These are phyloP conservation scores for Viridothelium virens DNA, from an alignment of 495 filamentous ascomycete genomes.

Conservation along the genomic window DNA sequence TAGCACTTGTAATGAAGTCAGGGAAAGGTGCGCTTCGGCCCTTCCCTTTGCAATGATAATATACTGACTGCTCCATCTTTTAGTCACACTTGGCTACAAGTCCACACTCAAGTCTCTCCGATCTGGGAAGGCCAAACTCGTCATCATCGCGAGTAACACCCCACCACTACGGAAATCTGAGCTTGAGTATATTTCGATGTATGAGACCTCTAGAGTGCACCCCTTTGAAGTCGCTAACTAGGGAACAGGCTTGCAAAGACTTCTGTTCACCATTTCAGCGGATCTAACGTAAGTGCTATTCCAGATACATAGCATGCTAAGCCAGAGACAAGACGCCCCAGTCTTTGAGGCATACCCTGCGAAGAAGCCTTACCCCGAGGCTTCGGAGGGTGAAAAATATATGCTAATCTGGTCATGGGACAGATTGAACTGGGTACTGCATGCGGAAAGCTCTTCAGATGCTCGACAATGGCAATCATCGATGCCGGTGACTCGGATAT, in stretches of 20 bases:
- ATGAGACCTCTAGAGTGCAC: slow-evolving; percentile 1
- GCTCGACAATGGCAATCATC: slow-evolving; percentile 88
- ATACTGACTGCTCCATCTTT: slow-evolving; percentile 17
- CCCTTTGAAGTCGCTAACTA: slow-evolving; percentile 37
- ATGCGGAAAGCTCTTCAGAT: slow-evolving; percentile 82
- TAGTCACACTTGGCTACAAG: slow-evolving; percentile 85
- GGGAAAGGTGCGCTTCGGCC: slow-evolving; percentile 59
- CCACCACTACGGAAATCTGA: slow-evolving; percentile 92
- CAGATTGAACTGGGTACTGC: slow-evolving; percentile 96
- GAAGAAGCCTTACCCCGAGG: slow-evolving; percentile 62
- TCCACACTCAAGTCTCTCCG: slow-evolving; percentile 93
- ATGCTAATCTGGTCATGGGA: slow-evolving; percentile 34
- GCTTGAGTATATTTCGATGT: slow-evolving; percentile 55
- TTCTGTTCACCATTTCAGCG: slow-evolving; percentile 89
- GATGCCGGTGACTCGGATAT: slow-evolving; percentile 99
- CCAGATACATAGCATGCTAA: slow-evolving; percentile 22
- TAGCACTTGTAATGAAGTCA: slow-evolving; percentile 93
- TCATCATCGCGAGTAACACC: slow-evolving; percentile 84
- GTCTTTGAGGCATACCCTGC: slow-evolving; percentile 47
- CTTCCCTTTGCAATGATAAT: slow-evolving; percentile 6
- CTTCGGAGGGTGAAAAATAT: slow-evolving; percentile 74
- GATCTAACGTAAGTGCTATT: slow-evolving; percentile 83
- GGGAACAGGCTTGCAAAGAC: slow-evolving; percentile 88
- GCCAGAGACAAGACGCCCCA: slow-evolving; percentile 24
- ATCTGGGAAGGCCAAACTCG: slow-evolving; percentile 67